Conservation (phyloP, 2,329 filamentous ascomycete species). For the Aspergillus aculeatinus region DNA sequence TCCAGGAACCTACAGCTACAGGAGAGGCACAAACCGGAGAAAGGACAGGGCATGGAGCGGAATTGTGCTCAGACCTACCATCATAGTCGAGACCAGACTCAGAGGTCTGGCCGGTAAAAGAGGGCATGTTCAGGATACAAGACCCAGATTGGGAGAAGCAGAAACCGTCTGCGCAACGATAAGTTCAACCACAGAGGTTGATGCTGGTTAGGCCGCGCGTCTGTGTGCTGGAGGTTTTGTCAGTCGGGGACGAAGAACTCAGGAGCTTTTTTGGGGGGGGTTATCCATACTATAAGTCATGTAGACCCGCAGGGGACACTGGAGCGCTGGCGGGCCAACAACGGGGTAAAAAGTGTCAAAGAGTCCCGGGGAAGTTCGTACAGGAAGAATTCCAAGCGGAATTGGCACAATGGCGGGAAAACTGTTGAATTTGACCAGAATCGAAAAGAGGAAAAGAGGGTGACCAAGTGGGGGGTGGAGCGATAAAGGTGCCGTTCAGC, state of each 20-base stretch:
- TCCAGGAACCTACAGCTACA: conserved; percentile 20
- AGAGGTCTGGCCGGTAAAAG: conserved; percentile 28
- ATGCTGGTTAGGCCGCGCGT: background rate
- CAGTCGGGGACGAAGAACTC: background rate
- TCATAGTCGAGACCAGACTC: conserved; percentile 24
- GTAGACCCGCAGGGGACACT: background rate
- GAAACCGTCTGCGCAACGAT: background rate
- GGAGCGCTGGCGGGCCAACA: background rate
- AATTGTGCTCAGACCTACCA: conserved; percentile 28
- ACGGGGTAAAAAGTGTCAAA: background rate
- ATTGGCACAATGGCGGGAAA: background rate
- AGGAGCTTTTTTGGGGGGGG: background rate
- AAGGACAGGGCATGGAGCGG: conserved; percentile 12
- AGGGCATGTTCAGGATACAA: conserved; percentile 25
- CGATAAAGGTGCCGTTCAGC: background rate
- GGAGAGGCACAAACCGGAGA: conserved; percentile 10
- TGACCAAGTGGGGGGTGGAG: background rate
- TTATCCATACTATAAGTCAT: background rate
- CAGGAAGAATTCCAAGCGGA: background rate
- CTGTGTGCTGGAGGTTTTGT: background rate
- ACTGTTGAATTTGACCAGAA: background rate
- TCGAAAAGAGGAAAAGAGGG: background rate
- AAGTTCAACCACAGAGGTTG: background rate
- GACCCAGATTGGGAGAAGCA: background rate
- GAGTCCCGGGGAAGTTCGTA: background rate